A percentile compares a stretch with the other conserved stretches of the same genome.
phyloP scores from a whole-genome alignment of 1,284 basidiomycete genomes.

The Quambalaria eucalypti region DNA sequence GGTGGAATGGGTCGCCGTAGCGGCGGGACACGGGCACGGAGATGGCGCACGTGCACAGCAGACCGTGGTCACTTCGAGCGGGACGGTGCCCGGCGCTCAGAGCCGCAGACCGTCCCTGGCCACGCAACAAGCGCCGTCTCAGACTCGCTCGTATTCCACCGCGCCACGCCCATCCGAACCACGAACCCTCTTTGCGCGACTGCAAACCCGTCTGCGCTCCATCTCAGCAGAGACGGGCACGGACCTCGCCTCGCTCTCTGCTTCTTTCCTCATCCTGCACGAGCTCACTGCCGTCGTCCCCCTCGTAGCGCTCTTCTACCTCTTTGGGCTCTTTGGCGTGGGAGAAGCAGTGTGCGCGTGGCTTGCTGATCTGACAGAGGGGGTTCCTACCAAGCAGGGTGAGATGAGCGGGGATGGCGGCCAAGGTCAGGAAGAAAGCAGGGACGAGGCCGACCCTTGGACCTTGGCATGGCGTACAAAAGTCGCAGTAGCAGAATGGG shows the following conservation, averaged over 20 bases:
- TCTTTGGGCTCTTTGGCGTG: constrained; percentile 60
- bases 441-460: too few species aligned
- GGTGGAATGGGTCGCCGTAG: constrained; percentile 25
- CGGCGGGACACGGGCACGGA: too few species aligned
- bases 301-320: constrained; percentile 65
- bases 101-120: too few species aligned
- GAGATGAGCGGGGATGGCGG: not conserved
- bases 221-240: constrained; percentile 50
- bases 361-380: constrained; percentile 9
- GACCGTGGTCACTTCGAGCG: too few species aligned
- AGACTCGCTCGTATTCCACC: too few species aligned
- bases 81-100: too few species aligned
- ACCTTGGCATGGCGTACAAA: too few species aligned
- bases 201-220: constrained; percentile 12
- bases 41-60: too few species aligned
- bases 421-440: not conserved
- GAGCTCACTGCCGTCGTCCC: constrained; percentile 77
- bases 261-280: constrained; percentile 75
- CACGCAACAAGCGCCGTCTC: too few species aligned
- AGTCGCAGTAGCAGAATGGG: too few species aligned
- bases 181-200: too few species aligned
- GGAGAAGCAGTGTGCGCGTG: constrained; percentile 60
- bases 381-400: not conserved
- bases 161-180: too few species aligned
- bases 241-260: constrained; percentile 64